phyloP scores from a whole-genome alignment of 805 yeast species.

The Myxozyma geophila region DNA sequence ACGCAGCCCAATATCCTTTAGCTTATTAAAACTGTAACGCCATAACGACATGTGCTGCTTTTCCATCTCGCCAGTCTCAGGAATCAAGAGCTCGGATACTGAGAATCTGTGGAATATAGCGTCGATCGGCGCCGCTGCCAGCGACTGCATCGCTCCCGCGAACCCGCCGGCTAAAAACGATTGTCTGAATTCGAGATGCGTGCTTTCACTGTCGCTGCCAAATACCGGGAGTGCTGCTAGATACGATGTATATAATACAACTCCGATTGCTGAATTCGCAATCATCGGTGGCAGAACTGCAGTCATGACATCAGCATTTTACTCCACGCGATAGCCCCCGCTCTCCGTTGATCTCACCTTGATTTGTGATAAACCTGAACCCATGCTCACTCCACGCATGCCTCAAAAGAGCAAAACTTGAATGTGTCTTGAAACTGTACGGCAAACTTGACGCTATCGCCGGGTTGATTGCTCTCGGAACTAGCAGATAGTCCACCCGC shows the following conservation, averaged over 20 bases:
- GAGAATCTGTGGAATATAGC: conserved; percentile 84
- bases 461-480: conserved; percentile 47
- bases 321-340: neutral
- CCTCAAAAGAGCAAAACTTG: conserved; percentile 73
- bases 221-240: conserved; percentile 49
- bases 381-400: conserved; percentile 78
- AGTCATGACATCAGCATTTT: neutral
- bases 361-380: conserved; percentile 84
- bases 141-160: conserved; percentile 87
- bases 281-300: conserved; percentile 79
- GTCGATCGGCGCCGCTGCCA: conserved; percentile 92
- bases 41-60: conserved; percentile 63
- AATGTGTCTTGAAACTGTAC: conserved; percentile 64
- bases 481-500: conserved; percentile 73
- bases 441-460: conserved; percentile 41
- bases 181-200: conserved; percentile 46
- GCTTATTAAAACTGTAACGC: conserved; percentile 71
- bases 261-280: conserved; percentile 88
- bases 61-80: neutral
- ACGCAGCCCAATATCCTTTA: conserved; percentile 71
- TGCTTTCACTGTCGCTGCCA: conserved; percentile 11
- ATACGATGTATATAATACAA: conserved; percentile 83
- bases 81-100: conserved; percentile 68
- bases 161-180: conserved; percentile 77
- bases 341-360: conserved; percentile 39